Conservation (phyloP, 2,329 filamentous ascomycete genomes). For the Pleurostoma richardsiae region DNA sequence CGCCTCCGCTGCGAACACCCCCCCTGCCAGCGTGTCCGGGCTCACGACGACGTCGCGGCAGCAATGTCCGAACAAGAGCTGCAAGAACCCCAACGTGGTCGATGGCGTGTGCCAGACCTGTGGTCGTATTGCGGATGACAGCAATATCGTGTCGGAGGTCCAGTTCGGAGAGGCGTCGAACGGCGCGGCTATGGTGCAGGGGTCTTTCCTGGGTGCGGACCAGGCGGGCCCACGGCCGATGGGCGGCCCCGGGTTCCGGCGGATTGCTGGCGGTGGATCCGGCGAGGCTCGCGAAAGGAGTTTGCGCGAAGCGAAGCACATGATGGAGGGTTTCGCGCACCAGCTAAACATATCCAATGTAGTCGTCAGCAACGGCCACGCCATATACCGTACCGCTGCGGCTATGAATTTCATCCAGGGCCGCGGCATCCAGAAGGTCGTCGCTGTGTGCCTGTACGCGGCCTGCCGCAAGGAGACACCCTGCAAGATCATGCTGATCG, state of each 20-base stretch:
- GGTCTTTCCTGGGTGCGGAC: slow-evolving; percentile 80
- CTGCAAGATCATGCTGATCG: slow-evolving; percentile 89
- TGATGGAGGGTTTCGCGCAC: slow-evolving; percentile 59
- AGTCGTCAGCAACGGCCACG: slow-evolving; percentile 59
- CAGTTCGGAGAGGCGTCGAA: slow-evolving; percentile 83
- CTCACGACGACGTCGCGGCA: slow-evolving; percentile 24
- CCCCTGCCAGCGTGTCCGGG: slow-evolving; percentile 17
- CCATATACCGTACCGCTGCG: slow-evolving; percentile 72
- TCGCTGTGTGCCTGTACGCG: slow-evolving; percentile 86
- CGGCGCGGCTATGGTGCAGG: slow-evolving; percentile 86
- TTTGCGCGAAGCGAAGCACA: slow-evolving; percentile 50
- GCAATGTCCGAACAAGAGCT: slow-evolving; percentile 55
- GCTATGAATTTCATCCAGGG: slow-evolving; percentile 79
- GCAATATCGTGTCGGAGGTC: slow-evolving; percentile 87
- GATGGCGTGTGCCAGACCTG: slow-evolving; percentile 76
- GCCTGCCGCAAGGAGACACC: slow-evolving; percentile 75
- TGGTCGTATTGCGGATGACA: slow-evolving; percentile 77
- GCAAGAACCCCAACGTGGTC: slow-evolving; percentile 55
- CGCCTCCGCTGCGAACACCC: slow-evolving; percentile 18
- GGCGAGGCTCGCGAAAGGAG: slow-evolving; percentile 55
- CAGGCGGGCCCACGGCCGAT: slow-evolving; percentile 72
- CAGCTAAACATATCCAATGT: slow-evolving; percentile 57
- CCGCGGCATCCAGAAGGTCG: slow-evolving; percentile 77
- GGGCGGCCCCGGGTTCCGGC: slow-evolving; percentile 53
- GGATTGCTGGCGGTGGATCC: slow-evolving; percentile 47